Conservation (phyloP, 2,329 filamentous ascomycete genomes). For the Hypoxylon sp. region DNA sequence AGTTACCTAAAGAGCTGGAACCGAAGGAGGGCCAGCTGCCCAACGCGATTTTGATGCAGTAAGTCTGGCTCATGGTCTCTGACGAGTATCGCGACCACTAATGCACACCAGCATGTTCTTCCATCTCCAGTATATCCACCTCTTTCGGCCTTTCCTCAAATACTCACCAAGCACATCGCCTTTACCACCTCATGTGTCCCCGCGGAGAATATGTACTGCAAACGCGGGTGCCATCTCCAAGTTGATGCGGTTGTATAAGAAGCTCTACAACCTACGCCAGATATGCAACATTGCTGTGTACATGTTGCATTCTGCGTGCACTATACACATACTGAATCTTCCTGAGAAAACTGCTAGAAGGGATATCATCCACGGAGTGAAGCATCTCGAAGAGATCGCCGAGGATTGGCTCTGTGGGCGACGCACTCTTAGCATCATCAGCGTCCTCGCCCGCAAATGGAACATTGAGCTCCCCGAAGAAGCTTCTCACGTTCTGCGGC, state of each 20-base stretch:
- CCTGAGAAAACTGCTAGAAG: constrained; percentile 89
- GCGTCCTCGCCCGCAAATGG: constrained; percentile 88
- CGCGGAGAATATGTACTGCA: constrained; percentile 87
- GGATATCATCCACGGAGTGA: constrained; percentile 89
- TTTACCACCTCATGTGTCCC: constrained; percentile 85
- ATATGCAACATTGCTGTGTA: constrained; percentile 98
- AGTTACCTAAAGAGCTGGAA: constrained; percentile 85
- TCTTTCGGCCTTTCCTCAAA: constrained; percentile 94
- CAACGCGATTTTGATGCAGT: constrained; percentile 84
- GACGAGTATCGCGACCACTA: constrained; percentile 27
- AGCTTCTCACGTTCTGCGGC: constrained; percentile 75
- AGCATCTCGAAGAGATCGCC: constrained; percentile 92
- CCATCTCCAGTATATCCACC: constrained; percentile 91
- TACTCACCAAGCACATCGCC: constrained; percentile 84
- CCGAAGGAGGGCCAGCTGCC: constrained; percentile 88
- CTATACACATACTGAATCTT: constrained; percentile 90
- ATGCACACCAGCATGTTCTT: constrained; percentile 84
- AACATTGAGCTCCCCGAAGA: constrained; percentile 86
- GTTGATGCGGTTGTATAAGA: constrained; percentile 92
- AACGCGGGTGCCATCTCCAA: constrained; percentile 92
- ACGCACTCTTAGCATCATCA: constrained; percentile 84
- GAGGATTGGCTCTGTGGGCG: constrained; percentile 93
- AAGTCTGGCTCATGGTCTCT: constrained; percentile 53
- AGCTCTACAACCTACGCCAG: constrained; percentile 86
- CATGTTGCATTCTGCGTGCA: constrained; percentile 92